A percentile compares a stretch with the other conserved stretches of the same genome.
These are phyloP conservation scores for Debaryomyces sp. DNA, from an alignment of 1,139 yeast species.

Conservation along the genomic window DNA sequence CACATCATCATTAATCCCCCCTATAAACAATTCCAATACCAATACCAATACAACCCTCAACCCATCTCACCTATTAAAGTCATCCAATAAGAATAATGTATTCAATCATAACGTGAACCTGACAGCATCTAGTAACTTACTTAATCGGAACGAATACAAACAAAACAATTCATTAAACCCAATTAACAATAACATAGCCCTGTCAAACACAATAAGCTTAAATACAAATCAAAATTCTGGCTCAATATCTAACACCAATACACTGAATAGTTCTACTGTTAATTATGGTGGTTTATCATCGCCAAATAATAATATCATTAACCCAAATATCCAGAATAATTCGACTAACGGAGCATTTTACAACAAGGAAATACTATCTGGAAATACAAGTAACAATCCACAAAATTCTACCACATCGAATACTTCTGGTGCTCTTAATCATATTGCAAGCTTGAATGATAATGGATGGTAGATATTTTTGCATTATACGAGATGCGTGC, in stretches of 20 bases:
- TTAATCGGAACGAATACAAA: conserved; percentile 10
- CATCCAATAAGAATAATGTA: conserved; percentile 11
- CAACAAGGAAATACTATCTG: conserved; percentile 3
- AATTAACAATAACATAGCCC: not conserved
- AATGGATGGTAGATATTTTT: conserved; percentile 9
- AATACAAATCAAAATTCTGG: not conserved
- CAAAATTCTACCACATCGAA: not conserved
- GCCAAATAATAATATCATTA: conserved; percentile 13
- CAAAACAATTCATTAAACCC: conserved; percentile 1
- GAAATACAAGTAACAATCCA: not conserved
- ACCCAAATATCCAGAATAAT: conserved; percentile 4
- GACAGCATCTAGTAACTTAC: conserved; percentile 3
- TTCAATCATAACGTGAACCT: not conserved
- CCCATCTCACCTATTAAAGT: conserved; percentile 28
- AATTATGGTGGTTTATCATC: conserved; percentile 11
- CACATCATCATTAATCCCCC: conserved; percentile 16
- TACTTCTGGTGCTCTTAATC: conserved; percentile 5
- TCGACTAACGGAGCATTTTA: conserved; percentile 2
- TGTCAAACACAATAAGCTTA: not conserved
- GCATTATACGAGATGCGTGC: conserved; percentile 2
- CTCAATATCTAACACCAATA: not conserved
- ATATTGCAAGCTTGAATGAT: conserved; percentile 9
- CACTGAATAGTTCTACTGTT: not conserved
- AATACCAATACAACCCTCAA: conserved; percentile 24
- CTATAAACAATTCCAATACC: conserved; percentile 16